Base-by-base conservation (phyloP, 2,329 filamentous ascomycete species). In the Lasiodiplodia sp. region DNA sequence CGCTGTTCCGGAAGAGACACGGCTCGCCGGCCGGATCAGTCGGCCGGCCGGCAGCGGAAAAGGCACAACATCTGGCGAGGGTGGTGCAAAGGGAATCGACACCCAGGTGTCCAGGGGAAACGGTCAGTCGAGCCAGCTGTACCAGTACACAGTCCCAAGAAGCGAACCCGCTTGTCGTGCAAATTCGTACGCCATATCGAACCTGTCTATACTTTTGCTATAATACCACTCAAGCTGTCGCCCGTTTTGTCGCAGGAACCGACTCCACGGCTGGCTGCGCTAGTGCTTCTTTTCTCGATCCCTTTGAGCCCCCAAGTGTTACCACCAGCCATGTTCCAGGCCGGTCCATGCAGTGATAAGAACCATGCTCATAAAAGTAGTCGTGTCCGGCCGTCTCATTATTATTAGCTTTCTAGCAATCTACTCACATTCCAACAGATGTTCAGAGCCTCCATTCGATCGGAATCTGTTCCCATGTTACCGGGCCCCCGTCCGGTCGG, bases 201-300 rank as follows among this genome's bases (percentile, higher is more conserved):
- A 31, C 28, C 44, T 52, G 38, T 64, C 60, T 38, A 25, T 8
- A 14, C 47, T 38, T 47, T 21, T 38, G 18, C 3, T 40, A 14
- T 21, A 5, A 16, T 34, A 4, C 44, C 47, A 52, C 60, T 64
- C 60, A 52, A 64, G 31, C 31, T 64, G 60, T 38, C 60, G 44
- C 44, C 47, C 11, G 25, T 34, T 11, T 37, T n/a, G 60, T 64
- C 31, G 28, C 60, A 64, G 47, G 47, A 64, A 49, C 60, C 60
- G 60, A 52, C 47, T 12, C 12, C n/a, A 34, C 18, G 51, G 4
- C 28, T n/a, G 11, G 11, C 14, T 47, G 44, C 21, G 57, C 25
- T 23, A 60, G 3, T 28, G 34, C 14, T 40, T 40, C 25, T 47
- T 44, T 60, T 37, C 23, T n/a, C 44, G 10, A 18, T 21, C 7